These are phyloP conservation scores for Gaertneriomyces sp. DNA, from an alignment of 192 early-diverging fungal genomes.

Conservation along the genomic window DNA sequence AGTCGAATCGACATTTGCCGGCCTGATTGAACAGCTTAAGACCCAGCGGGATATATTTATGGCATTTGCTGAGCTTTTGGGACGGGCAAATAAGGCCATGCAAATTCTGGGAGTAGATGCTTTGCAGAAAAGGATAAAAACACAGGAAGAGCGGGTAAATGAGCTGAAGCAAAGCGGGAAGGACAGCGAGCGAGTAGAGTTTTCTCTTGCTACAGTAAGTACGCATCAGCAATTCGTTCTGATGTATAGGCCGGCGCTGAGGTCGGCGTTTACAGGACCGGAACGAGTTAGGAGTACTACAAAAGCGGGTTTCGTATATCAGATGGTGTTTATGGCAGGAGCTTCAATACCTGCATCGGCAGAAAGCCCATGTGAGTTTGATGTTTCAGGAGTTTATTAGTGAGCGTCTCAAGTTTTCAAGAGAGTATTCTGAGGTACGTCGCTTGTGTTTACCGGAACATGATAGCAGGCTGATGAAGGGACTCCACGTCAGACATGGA, in stretches of 20 bases:
- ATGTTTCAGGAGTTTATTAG: conserved; percentile 61
- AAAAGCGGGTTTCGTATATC: conserved; percentile 44
- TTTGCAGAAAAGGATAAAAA: conserved; percentile 53
- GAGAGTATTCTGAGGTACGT: conserved; percentile 43
- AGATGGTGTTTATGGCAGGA: conserved; percentile 58
- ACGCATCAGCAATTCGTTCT: neutral
- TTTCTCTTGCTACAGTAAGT: conserved; percentile 38
- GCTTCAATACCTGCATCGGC: conserved; percentile 57
- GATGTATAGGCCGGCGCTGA: neutral
- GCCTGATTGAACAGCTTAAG: conserved; percentile 60
- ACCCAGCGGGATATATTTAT: conserved; percentile 62
- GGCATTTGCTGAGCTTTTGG: conserved; percentile 37
- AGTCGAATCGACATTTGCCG: conserved; percentile 38
- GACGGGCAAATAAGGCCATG: conserved; percentile 45
- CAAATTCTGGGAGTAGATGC: conserved; percentile 45
- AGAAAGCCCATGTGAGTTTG: conserved; percentile 49
- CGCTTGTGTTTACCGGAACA: neutral
- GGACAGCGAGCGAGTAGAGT: conserved; percentile 37
- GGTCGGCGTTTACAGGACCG: conserved; percentile 38
- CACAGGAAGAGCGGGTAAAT: conserved; percentile 35
- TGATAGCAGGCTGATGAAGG: conserved; percentile 1
- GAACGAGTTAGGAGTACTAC: conserved; percentile 46
- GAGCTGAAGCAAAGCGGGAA: conserved; percentile 11
- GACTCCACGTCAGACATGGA: conserved; percentile 14
- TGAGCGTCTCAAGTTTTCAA: conserved; percentile 52